Evolutionary conservation across 1,284 basidiomycete genomes (phyloP).

Genomic region (Entoloma clypeatum): DNA sequence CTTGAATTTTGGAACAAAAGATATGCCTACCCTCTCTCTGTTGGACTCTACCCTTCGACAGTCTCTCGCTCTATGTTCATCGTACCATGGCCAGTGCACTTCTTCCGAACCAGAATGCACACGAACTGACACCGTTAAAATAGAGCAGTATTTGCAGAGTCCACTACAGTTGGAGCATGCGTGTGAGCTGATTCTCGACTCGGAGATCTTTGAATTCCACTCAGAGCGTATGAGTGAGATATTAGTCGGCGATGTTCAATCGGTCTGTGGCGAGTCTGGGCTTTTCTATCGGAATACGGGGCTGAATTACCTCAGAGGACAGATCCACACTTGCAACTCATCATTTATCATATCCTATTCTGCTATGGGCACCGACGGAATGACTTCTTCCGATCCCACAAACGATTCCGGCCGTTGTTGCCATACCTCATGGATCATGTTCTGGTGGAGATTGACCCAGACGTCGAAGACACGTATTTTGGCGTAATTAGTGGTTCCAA

Average conservation of each 20-base stretch:
- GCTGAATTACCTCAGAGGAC: slow-evolving; percentile 54
- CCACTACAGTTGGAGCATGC: slow-evolving; percentile 81
- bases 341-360: slow-evolving; percentile 77
- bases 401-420: slow-evolving; percentile 79
- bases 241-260: slow-evolving; percentile 64
- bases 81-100: slow-evolving; percentile 74
- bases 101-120: slow-evolving; percentile 6
- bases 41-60: slow-evolving; percentile 77
- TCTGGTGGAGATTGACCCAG: slow-evolving; percentile 64
- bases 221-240: slow-evolving; percentile 86
- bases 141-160: slow-evolving; percentile 80
- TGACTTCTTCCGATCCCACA: slow-evolving; percentile 72
- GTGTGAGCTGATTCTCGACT: slow-evolving; percentile 68
- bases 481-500: slow-evolving; percentile 39
- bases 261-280: slow-evolving; percentile 45
- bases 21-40: slow-evolving; percentile 58
- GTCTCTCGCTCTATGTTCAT: slow-evolving; percentile 74
- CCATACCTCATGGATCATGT: slow-evolving; percentile 81
- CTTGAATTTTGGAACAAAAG: slow-evolving; percentile 60
- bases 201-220: slow-evolving; percentile 84
- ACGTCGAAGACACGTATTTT: slow-evolving; percentile 58
- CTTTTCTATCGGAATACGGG: background rate
- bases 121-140: slow-evolving; percentile 10
- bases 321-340: slow-evolving; percentile 83
- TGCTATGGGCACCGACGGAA: slow-evolving; percentile 69